A percentile compares a stretch with the other conserved stretches of the same genome.
These are phyloP conservation scores for Litsea cubeba DNA, from an alignment of 164 flowering plant species.

Conservation along the genomic window DNA sequence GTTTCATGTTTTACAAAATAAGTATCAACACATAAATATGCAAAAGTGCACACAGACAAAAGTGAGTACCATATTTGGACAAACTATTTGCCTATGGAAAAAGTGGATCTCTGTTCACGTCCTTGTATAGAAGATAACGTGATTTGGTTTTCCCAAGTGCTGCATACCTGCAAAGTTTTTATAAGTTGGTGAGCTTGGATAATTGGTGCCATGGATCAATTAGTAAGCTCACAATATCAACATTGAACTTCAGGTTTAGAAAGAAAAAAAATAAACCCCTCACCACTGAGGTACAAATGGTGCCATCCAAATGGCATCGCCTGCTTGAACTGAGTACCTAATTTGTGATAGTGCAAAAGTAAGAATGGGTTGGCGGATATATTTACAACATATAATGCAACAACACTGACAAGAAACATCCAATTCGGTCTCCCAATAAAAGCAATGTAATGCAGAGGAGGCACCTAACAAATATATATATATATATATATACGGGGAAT, in stretches of 20 bases:
- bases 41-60: not conserved
- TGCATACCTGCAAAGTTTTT: conserved; percentile 67
- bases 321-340: conserved; percentile 96
- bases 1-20: not conserved
- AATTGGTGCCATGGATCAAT: not conserved
- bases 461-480: not conserved
- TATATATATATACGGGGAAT: too few relatives aligned
- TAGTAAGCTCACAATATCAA: not conserved
- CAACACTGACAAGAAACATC: not conserved
- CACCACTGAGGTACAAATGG: conserved; percentile 99
- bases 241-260: not conserved
- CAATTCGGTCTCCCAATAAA: not conserved
- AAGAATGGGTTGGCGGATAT: not conserved
- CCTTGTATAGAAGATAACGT: conserved; percentile 89
- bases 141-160: conserved; percentile 84
- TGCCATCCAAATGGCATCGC: conserved; percentile 99
- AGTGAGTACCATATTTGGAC: not conserved
- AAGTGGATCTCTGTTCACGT: conserved; percentile 84
- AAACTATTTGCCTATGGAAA: conserved; percentile 5
- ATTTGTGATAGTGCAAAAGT: not conserved
- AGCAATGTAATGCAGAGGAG: not conserved
- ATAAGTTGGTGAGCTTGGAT: not conserved
- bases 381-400: not conserved
- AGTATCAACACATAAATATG: not conserved
- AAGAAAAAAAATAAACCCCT: conserved; percentile 11